A percentile compares a stretch with the other conserved stretches of the same genome.
phyloP scores from a whole-genome alignment of 306 rosid genomes.

The Sicyos baderoa region DNA sequence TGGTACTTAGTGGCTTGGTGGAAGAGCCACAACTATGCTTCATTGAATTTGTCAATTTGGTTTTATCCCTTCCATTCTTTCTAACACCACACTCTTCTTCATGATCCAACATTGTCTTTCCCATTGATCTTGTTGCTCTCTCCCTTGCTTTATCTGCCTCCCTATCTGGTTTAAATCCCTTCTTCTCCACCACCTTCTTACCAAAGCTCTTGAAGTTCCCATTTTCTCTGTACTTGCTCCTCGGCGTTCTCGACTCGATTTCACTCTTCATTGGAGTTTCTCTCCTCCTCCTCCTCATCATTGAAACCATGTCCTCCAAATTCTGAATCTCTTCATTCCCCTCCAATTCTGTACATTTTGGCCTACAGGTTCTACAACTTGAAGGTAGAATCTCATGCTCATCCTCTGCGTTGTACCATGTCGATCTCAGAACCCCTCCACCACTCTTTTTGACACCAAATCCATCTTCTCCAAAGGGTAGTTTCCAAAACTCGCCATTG shows the following conservation, averaged over 20 bases:
- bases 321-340: slow-evolving; percentile 30
- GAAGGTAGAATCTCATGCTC: slow-evolving; percentile 29
- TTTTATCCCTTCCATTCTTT: slow-evolving; percentile 23
- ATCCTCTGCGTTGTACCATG: slow-evolving; percentile 31
- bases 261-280: slow-evolving; percentile 21
- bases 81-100: slow-evolving; percentile 36
- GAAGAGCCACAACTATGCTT: slow-evolving; percentile 26
- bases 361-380: slow-evolving; percentile 23
- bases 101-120: slow-evolving; percentile 28
- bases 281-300: slow-evolving; percentile 24
- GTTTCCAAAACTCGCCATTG: slow-evolving; percentile 61
- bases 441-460: slow-evolving; percentile 30
- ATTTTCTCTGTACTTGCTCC: slow-evolving; percentile 32
- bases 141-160: slow-evolving; percentile 25
- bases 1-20: slow-evolving; percentile 23
- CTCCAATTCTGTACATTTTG: slow-evolving; percentile 21
- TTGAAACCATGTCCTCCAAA: slow-evolving; percentile 28
- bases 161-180: slow-evolving; percentile 29
- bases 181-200: slow-evolving; percentile 25
- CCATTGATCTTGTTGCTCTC: slow-evolving; percentile 27
- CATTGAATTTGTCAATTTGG: slow-evolving; percentile 22
- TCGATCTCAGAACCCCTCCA: slow-evolving; percentile 22
- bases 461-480: slow-evolving; percentile 54
- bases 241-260: slow-evolving; percentile 31
- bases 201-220: slow-evolving; percentile 28